These are phyloP conservation scores for Globisporangium polare DNA, from an alignment of 352 stramenopile genomes.

Conservation along the genomic window DNA sequence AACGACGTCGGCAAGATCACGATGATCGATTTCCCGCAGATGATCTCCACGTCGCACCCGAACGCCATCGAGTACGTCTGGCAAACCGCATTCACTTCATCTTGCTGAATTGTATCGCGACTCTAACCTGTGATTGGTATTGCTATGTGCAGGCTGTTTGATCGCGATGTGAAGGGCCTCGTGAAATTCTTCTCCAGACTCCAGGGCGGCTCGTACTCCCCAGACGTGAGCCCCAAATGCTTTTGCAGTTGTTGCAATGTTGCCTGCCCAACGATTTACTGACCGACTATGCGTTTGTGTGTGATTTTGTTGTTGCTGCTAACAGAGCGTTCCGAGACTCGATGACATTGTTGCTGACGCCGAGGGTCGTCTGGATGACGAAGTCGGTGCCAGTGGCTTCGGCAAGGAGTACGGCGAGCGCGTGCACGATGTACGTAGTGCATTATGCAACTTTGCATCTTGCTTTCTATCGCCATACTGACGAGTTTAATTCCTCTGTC, in stretches of 20 bases:
- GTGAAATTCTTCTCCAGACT: constrained; percentile 94
- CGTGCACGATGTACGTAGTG: constrained; percentile 49
- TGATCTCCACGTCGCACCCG: constrained; percentile 98
- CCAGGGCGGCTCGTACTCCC: constrained; percentile 76
- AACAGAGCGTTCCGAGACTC: constrained; percentile 45
- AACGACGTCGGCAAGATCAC: constrained; percentile 93
- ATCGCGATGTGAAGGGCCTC: constrained; percentile 95
- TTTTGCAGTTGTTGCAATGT: constrained; percentile 19
- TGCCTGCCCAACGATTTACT: not conserved
- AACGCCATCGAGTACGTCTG: constrained; percentile 96
- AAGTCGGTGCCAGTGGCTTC: constrained; percentile 80
- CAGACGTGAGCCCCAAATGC: constrained; percentile 66
- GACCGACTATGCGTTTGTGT: constrained; percentile 9
- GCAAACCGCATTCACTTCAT: not conserved
- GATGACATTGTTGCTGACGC: constrained; percentile 68
- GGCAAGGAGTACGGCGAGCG: constrained; percentile 72
- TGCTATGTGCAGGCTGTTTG: constrained; percentile 64
- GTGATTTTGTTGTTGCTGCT: constrained; percentile 2
- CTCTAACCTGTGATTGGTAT: not conserved
- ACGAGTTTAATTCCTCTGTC: too few relatives aligned
- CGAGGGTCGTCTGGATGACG: constrained; percentile 56
- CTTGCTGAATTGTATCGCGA: not conserved
- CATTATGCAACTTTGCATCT: too few relatives aligned
- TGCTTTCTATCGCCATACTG: too few relatives aligned
- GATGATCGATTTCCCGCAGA: constrained; percentile 99